These are phyloP conservation scores for Pouteria glomerata DNA, from an alignment of 148 eudicot species.

Conservation along the genomic window DNA sequence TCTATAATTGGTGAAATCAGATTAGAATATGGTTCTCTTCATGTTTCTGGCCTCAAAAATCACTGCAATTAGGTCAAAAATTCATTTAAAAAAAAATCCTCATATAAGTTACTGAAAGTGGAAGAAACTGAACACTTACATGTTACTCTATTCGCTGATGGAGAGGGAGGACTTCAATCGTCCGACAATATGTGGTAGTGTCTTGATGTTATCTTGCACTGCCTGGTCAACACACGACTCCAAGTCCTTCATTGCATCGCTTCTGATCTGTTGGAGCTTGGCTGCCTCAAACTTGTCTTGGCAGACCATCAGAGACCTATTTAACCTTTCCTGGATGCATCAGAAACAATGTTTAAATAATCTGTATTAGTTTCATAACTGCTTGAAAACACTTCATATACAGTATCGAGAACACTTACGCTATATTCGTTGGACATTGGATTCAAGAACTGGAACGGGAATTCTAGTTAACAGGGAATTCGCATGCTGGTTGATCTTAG, in stretches of 20 bases:
- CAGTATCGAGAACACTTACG: too few species aligned
- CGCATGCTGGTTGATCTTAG: too few species aligned
- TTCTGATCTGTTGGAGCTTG: conserved; percentile 52
- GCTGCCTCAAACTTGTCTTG: conserved; percentile 81
- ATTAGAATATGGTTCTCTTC: not conserved
- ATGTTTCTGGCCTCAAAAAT: not conserved
- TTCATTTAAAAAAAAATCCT: not conserved
- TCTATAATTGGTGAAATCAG: not conserved
- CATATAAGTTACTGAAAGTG: not conserved
- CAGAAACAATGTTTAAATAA: not conserved
- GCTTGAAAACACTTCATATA: not conserved
- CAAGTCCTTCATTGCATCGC: conserved; percentile 46
- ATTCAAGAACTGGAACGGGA: too few species aligned
- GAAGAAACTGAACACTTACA: not conserved
- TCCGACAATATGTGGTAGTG: conserved; percentile 56
- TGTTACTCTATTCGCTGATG: conserved; percentile 19
- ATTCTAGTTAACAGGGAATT: too few species aligned
- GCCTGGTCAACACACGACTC: conserved; percentile 70
- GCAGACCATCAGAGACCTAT: conserved; percentile 71
- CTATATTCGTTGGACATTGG: too few species aligned
- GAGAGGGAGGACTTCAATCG: conserved; percentile 61
- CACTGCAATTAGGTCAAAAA: not conserved
- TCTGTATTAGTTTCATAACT: not conserved
- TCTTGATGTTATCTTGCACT: conserved; percentile 54
- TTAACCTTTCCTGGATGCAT: conserved; percentile 41